phyloP scores from a whole-genome alignment of 371 early-diverging fungal species.

The Syncephalastrum sp. region DNA sequence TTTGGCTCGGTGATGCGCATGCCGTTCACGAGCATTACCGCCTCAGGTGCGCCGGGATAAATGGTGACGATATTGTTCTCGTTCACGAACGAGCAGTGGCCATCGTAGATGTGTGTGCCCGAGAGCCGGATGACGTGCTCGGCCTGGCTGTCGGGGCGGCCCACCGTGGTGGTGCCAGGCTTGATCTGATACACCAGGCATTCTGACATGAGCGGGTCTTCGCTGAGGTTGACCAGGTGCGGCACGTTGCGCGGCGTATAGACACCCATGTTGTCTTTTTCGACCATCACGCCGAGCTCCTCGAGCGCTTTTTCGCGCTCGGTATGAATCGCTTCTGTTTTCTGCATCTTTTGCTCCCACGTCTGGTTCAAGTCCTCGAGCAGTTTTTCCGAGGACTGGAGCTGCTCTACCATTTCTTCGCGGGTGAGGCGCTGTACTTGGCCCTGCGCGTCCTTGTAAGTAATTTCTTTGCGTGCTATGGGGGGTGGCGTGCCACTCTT shows the following conservation, averaged over 20 bases:
- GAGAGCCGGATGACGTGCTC: constrained; percentile 70
- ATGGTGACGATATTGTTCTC: constrained; percentile 54
- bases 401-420: constrained; percentile 62
- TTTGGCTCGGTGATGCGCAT: constrained; percentile 54
- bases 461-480: constrained; percentile 14
- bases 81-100: constrained; percentile 81
- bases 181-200: constrained; percentile 85
- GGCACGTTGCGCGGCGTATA: constrained; percentile 79
- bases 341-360: constrained; percentile 68
- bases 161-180: constrained; percentile 73
- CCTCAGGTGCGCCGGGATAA: constrained; percentile 49
- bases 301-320: constrained; percentile 74
- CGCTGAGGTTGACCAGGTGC: constrained; percentile 85
- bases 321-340: constrained; percentile 68
- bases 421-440: constrained; percentile 39
- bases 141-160: constrained; percentile 45
- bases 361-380: constrained; percentile 37
- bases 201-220: constrained; percentile 87
- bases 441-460: constrained; percentile 33
- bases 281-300: constrained; percentile 80
- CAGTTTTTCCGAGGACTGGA: constrained; percentile 37
- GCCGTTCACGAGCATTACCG: constrained; percentile 76
- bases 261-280: constrained; percentile 71
- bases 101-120: constrained; percentile 62
- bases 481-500: constrained; percentile 11